Evolutionary conservation across 2,329 filamentous ascomycete species (phyloP), one percentile per base, ranked within the genome.

Genomic region (Phaeophleospora eucalypticola): DNA sequence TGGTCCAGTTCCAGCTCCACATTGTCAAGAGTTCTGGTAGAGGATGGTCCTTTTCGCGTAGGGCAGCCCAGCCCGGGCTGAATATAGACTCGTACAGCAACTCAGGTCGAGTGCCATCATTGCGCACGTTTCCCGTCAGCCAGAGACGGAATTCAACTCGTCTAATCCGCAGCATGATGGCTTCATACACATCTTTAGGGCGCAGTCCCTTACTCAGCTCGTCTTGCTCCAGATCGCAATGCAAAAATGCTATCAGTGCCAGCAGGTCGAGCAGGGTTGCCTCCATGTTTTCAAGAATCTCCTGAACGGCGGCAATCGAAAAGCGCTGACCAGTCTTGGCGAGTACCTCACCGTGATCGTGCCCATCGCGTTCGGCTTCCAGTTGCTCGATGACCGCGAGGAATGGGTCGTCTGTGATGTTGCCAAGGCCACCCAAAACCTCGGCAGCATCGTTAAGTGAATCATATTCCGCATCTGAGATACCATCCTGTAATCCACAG

Each of bases 201-300:
- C 51, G 81, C 48, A 93, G 84, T 20, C 84, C 79, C 7, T 75
- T 72, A 2, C 80, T 80, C 14, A 86, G 80, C 34, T 88, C 82
- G 35, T 84, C 82, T 54, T 83, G 80, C 48, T 90, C 86, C 43
- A 87, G 79, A 62, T 93, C 88, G 33, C 83, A 84, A 64, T 93
- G 86, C 76, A 97, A 85, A 65, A 96, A 89, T 8, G 93, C 78
- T 14, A 95, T 75, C 4, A 98, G 76, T 2, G 93, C 77, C 2
- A 97, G 72, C 48, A 97, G 80, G 61, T 91, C 89, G 52, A 94
- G 82, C 41, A 94, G 81, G 7, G 93, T 74, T 49, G 81, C 81
- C 69, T 83, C 83, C 49, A 86, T 84, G 24, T 87, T 69, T 41
- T 85, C 77, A 4, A 93, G 78, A 10, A 80, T 84, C 62, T 97